Evolutionary conservation across 176 grass and related monocot genomes (phyloP).

Genomic region (Zoysia pacifica): DNA sequence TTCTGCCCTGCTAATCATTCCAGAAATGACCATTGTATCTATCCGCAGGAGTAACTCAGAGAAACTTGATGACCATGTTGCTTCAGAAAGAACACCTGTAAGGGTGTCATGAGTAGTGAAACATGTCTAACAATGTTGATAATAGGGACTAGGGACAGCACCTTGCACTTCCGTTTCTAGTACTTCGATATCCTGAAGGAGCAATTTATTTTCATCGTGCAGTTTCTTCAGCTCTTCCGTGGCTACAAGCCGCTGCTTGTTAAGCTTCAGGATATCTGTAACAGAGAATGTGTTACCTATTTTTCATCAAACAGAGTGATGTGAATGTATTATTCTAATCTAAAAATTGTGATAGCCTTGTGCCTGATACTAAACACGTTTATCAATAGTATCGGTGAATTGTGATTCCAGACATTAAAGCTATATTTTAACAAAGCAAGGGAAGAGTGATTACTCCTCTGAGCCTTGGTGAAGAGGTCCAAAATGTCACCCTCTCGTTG

Average conservation of each 20-base stretch:
- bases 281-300: background rate
- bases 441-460: conserved; percentile 19
- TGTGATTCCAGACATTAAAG: background rate
- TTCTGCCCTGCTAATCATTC: conserved; percentile 40
- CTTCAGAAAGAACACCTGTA: conserved; percentile 35
- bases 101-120: background rate
- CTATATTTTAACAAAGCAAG: background rate
- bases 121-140: background rate
- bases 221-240: conserved; percentile 52
- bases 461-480: conserved; percentile 40
- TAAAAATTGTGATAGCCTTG: background rate
- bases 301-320: background rate
- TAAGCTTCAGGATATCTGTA: conserved; percentile 57
- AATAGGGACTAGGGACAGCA: background rate
- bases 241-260: conserved; percentile 52
- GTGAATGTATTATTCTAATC: background rate
- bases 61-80: conserved; percentile 32
- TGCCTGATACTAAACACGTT: background rate
- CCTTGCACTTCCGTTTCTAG: conserved; percentile 37
- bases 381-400: background rate
- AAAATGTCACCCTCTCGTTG: conserved; percentile 22
- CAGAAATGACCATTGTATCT: conserved; percentile 56
- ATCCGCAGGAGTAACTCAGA: conserved; percentile 50
- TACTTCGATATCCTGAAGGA: conserved; percentile 46
- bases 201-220: conserved; percentile 37